These are phyloP conservation scores for Kwoniella sp. DNA, from an alignment of 768 basidiomycete species.

Conservation along the genomic window DNA sequence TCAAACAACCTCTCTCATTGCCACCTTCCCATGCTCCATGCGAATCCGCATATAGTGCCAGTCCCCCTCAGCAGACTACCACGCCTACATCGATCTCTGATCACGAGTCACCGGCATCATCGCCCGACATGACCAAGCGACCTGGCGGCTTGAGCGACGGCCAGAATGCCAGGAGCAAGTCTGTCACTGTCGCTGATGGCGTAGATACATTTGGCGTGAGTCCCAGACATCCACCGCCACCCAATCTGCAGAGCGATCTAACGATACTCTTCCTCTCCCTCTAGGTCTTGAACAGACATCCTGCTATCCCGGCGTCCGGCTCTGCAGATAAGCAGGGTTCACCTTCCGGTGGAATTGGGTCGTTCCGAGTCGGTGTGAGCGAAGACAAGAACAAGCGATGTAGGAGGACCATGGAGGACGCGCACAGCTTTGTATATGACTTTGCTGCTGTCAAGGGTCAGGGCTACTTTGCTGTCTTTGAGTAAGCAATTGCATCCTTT, in stretches of 20 bases:
- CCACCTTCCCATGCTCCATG: conserved; percentile 8
- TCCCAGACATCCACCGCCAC: conserved; percentile 19
- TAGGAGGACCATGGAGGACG: conserved; percentile 94
- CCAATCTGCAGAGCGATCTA: conserved; percentile 17
- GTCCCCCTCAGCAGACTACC: conserved; percentile 21
- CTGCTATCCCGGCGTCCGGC: conserved; percentile 48
- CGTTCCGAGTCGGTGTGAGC: conserved; percentile 72
- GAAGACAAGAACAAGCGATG: conserved; percentile 80
- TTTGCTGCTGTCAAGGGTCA: conserved; percentile 89
- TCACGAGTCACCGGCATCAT: conserved; percentile 21
- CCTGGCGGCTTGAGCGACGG: conserved; percentile 45
- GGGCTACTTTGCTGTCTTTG: conserved; percentile 97
- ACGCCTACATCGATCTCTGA: conserved; percentile 37
- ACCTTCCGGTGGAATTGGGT: not conserved
- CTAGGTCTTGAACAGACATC: conserved; percentile 76
- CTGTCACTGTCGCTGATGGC: conserved; percentile 73
- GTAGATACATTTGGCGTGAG: conserved; percentile 76
- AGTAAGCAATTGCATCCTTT: conserved; percentile 57
- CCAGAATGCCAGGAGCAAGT: conserved; percentile 75
- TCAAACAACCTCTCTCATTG: conserved; percentile 1
- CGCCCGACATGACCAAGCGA: conserved; percentile 24
- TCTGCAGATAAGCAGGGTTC: conserved; percentile 21
- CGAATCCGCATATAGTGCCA: not conserved
- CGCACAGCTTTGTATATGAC: conserved; percentile 93
- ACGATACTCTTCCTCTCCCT: not conserved